phyloP scores from a whole-genome alignment of 2,329 filamentous ascomycete genomes.

The Trichophyton mentagrophytes region DNA sequence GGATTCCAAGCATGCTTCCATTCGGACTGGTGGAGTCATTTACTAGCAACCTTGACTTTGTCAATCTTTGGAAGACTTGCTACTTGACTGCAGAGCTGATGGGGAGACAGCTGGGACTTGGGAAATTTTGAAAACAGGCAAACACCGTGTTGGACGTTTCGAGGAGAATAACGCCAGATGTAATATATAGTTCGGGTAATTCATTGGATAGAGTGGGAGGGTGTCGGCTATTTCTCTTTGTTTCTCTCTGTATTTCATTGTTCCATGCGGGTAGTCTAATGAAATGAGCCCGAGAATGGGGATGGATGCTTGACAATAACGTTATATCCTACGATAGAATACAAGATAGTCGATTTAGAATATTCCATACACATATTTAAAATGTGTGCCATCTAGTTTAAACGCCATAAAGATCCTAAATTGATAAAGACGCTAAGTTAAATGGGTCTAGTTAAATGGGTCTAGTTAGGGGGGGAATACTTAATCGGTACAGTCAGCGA shows the following conservation, averaged over 20 bases:
- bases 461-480: background rate
- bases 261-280: background rate
- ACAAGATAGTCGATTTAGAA: background rate
- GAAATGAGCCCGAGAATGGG: background rate
- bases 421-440: background rate
- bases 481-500: background rate
- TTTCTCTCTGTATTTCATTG: background rate
- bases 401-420: background rate
- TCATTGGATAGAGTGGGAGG: background rate
- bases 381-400: background rate
- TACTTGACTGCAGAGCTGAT: conserved; percentile 64
- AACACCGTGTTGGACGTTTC: background rate
- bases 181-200: background rate
- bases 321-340: background rate
- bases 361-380: background rate
- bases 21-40: conserved; percentile 79
- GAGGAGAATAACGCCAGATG: background rate
- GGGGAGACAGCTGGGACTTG: conserved; percentile 54
- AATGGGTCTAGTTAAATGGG: background rate
- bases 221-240: background rate
- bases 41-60: conserved; percentile 68
- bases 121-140: conserved; percentile 48
- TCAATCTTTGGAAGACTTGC: conserved; percentile 71
- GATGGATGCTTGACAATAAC: background rate
- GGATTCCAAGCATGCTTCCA: conserved; percentile 86